These are phyloP conservation scores for Geranium brycei DNA, from an alignment of 345 rosid genomes.

Conservation along the genomic window DNA sequence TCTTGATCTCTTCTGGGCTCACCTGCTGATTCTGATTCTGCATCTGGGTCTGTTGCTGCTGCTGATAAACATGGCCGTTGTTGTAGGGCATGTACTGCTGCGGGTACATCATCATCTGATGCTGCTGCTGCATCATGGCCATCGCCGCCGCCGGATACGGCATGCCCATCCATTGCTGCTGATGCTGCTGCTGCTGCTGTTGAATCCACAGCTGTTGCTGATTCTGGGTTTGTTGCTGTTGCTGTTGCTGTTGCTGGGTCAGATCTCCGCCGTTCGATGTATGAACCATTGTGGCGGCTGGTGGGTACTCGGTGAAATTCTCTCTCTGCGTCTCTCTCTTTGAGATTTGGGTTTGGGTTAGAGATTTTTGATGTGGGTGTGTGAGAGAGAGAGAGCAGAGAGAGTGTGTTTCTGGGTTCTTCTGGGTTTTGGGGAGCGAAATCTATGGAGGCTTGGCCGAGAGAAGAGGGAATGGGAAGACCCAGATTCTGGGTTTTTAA, in stretches of 20 bases:
- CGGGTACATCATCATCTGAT: conserved; percentile 91
- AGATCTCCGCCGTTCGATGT: conserved; percentile 38
- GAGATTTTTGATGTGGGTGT: neutral
- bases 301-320: neutral
- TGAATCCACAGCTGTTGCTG: conserved; percentile 18
- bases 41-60: conserved; percentile 6
- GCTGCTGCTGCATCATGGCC: conserved; percentile 94
- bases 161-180: conserved; percentile 60
- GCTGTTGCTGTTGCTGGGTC: conserved; percentile 17
- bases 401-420: neutral
- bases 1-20: conserved; percentile 45
- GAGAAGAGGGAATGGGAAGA: neutral
- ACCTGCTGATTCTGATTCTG: conserved; percentile 23
- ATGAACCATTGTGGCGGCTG: neutral
- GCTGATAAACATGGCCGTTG: conserved; percentile 10
- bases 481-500: neutral
- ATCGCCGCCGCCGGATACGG: conserved; percentile 80
- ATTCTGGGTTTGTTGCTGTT: conserved; percentile 14
- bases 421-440: neutral
- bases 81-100: conserved; percentile 58
- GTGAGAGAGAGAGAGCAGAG: conserved; percentile 6
- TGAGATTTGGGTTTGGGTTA: neutral
- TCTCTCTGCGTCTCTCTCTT: neutral
- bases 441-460: neutral
- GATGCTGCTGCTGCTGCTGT: conserved; percentile 42